Evolutionary conservation across 371 early-diverging fungal species (phyloP), one percentile per base, ranked within the genome.

Genomic region (Gilbertella persicaria): DNA sequence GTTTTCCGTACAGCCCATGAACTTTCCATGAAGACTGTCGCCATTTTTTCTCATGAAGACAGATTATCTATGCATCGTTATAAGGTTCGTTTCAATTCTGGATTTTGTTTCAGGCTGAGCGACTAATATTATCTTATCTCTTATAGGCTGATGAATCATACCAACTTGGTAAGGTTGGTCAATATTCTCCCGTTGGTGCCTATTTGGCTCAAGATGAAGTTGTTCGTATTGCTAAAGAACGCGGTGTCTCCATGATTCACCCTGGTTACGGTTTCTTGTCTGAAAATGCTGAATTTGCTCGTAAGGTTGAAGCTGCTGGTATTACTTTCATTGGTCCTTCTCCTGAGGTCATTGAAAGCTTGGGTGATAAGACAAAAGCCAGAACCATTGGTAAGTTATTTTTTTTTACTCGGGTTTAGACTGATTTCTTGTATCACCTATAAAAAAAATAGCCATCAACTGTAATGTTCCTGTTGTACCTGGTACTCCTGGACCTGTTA

Each of bases 331-430:
- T 93, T 29, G 97, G 97, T 16, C 98, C 97, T 4, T 66, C 83
- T 5, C 80, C 93, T 12, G 84, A 88, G 45, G 90, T 91, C 47
- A 96, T 97, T 67, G 92, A 89, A 39, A 81, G 84, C 20, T 79
- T 94, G 50, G 98, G 97, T 43, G 94, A 96, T 78, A 97, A 97
- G 75, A 93, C 94, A 25, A 90, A 91, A 69, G 96, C 98, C n/a
- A 78, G 95, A 57, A 67, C 75, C 6, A 83, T 96, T 33, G 93
- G 88, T 78, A 77, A 65, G 64, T 33, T 26, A 6, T 13, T 16
- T 38, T 38, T 19, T 38, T 38, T n/a, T 38, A 38, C 38, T n/a
- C 38, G 38, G 38, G 38, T 38, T 38, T 17, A 17, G 3, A 33
- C 33, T 46, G 16, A 26, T 46, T 46, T 33, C 16, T 38, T 38